phyloP scores from a whole-genome alignment of 2,329 filamentous ascomycete species.

The Pseudogymnoascus sp. region DNA sequence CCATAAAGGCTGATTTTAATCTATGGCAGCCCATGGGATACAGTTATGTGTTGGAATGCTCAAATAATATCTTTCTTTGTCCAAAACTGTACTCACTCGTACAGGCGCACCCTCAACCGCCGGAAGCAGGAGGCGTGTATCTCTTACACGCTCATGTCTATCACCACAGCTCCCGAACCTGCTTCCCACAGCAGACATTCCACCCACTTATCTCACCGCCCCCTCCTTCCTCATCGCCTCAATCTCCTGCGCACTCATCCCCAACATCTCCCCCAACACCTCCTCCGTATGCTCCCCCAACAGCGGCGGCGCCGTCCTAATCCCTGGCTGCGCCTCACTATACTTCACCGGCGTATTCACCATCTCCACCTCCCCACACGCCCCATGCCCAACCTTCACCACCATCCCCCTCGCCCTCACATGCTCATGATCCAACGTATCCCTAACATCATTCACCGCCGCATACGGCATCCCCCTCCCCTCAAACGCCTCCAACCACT shows the following conservation, averaged over 20 bases:
- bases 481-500: slow-evolving; percentile 83
- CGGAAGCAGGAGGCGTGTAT: neutral
- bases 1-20: neutral
- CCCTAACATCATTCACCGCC: slow-evolving; percentile 87
- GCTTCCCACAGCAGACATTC: no score
- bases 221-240: slow-evolving; percentile 57
- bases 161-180: no score
- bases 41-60: neutral
- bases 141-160: no score
- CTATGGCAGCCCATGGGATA: neutral
- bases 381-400: slow-evolving; percentile 73
- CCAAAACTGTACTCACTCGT: neutral
- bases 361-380: slow-evolving; percentile 79
- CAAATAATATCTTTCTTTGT: neutral
- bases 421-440: slow-evolving; percentile 77
- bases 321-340: slow-evolving; percentile 70
- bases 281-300: slow-evolving; percentile 84
- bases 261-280: slow-evolving; percentile 59
- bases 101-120: neutral
- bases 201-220: slow-evolving; percentile 44
- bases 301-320: slow-evolving; percentile 73
- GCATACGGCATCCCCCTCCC: slow-evolving; percentile 93
- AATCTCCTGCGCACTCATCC: slow-evolving; percentile 55
- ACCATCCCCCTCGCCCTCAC: slow-evolving; percentile 85
- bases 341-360: slow-evolving; percentile 95